These are phyloP conservation scores for Penicillium simplicissimum DNA, from an alignment of 495 filamentous ascomycete genomes.

Conservation along the genomic window DNA sequence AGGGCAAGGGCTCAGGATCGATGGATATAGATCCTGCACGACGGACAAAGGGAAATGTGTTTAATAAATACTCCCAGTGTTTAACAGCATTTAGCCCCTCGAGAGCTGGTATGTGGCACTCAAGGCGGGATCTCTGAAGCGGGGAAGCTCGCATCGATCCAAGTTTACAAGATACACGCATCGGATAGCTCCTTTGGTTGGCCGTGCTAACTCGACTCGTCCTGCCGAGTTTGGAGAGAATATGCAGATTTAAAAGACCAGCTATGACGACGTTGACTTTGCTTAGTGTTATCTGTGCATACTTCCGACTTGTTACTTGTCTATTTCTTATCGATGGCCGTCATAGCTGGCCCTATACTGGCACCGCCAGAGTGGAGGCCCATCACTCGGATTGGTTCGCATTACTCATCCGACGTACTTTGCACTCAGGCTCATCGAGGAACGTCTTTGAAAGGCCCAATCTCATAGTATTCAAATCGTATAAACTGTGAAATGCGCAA, in stretches of 20 bases:
- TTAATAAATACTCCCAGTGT: constrained; percentile 15
- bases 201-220: constrained; percentile 16
- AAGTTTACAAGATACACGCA: constrained; percentile 12
- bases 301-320: constrained; percentile 5
- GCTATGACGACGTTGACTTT: constrained; percentile 6
- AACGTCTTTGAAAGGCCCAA: background rate
- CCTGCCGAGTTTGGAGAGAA: constrained; percentile 33
- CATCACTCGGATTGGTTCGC: background rate
- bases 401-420: background rate
- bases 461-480: background rate
- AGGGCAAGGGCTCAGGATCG: background rate
- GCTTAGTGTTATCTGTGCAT: background rate
- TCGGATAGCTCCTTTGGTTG: constrained; percentile 23
- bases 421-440: background rate
- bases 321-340: background rate
- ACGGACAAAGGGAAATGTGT: background rate
- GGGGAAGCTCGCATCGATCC: constrained; percentile 22
- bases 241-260: constrained; percentile 15
- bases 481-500: background rate
- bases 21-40: background rate
- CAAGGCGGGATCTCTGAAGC: constrained; percentile 16
- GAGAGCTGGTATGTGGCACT: constrained; percentile 9
- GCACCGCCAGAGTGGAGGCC: background rate
- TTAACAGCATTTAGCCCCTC: background rate
- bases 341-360: background rate